Percentiles rank a stretch among this genome's conserved stretches.
These are phyloP conservation scores for Monilinia laxa DNA, from an alignment of 2,329 filamentous ascomycete species.

Conservation along the genomic window DNA sequence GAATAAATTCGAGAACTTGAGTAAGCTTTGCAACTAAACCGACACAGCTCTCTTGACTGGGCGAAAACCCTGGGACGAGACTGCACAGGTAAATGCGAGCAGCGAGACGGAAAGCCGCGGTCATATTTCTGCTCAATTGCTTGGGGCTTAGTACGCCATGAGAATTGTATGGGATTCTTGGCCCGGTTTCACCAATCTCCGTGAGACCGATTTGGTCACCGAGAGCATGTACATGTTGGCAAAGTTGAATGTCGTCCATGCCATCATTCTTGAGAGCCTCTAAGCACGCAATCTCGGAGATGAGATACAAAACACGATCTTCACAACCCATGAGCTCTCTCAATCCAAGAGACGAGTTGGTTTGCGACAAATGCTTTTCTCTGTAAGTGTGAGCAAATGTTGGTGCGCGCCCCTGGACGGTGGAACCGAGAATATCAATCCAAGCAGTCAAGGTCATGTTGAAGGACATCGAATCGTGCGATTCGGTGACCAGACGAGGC, in stretches of 20 bases:
- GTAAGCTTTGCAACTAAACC: conserved; percentile 77
- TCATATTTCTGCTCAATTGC: conserved; percentile 85
- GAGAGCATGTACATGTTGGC: conserved; percentile 84
- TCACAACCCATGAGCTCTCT: conserved; percentile 97
- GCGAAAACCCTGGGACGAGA: conserved; percentile 83
- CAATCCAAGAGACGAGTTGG: conserved; percentile 65
- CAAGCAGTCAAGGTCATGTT: conserved; percentile 93
- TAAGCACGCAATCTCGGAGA: conserved; percentile 94
- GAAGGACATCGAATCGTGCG: conserved; percentile 58
- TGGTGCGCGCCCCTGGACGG: conserved; percentile 83
- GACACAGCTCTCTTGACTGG: conserved; percentile 69
- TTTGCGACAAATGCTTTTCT: conserved; percentile 77
- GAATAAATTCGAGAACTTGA: conserved; percentile 76
- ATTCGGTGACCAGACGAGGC: conserved; percentile 62
- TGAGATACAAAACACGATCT: conserved; percentile 95
- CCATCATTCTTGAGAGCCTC: conserved; percentile 82
- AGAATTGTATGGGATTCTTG: conserved; percentile 61
- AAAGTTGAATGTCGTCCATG: conserved; percentile 83
- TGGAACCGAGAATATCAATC: conserved; percentile 96
- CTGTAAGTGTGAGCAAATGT: conserved; percentile 94
- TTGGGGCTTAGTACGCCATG: conserved; percentile 77
- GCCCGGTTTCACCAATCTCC: conserved; percentile 61
- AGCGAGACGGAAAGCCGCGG: conserved; percentile 83
- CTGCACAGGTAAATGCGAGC: conserved; percentile 97
- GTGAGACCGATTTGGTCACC: conserved; percentile 83